These are phyloP conservation scores for Ilex paraguariensis DNA, from an alignment of 305 asterid genomes.

Conservation along the genomic window DNA sequence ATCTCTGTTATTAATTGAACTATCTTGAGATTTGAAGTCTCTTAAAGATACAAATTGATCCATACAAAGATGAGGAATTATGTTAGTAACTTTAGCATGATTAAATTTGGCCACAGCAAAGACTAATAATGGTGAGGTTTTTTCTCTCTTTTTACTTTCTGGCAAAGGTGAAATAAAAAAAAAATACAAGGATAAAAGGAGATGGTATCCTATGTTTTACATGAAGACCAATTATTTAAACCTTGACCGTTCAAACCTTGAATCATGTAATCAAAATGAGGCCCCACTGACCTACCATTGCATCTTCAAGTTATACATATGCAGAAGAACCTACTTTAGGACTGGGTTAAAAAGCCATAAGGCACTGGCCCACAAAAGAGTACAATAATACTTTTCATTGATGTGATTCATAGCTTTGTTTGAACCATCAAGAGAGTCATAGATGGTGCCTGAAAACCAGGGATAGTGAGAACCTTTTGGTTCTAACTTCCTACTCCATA, in stretches of 20 bases:
- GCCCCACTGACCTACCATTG: constrained; percentile 21
- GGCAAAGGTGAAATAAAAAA: constrained; percentile 13
- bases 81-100: no score
- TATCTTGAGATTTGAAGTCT: no score
- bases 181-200: constrained; percentile 34
- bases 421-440: constrained; percentile 42
- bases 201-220: constrained; percentile 62
- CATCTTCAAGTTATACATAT: not conserved
- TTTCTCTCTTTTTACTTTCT: no score
- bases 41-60: no score
- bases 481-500: not conserved
- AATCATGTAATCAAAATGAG: constrained; percentile 35
- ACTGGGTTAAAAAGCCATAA: constrained; percentile 8
- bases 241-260: constrained; percentile 83
- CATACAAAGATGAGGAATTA: no score
- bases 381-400: constrained; percentile 46
- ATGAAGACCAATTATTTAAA: constrained; percentile 53
- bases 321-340: constrained; percentile 14
- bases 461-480: constrained; percentile 25
- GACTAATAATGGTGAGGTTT: no score
- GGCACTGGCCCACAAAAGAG: not conserved
- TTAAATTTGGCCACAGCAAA: no score
- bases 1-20: no score
- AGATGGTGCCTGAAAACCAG: constrained; percentile 24
- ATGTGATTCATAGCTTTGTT: constrained; percentile 60